Base-by-base conservation (phyloP, 768 basidiomycete genomes). In the Amanita rimosa region DNA sequence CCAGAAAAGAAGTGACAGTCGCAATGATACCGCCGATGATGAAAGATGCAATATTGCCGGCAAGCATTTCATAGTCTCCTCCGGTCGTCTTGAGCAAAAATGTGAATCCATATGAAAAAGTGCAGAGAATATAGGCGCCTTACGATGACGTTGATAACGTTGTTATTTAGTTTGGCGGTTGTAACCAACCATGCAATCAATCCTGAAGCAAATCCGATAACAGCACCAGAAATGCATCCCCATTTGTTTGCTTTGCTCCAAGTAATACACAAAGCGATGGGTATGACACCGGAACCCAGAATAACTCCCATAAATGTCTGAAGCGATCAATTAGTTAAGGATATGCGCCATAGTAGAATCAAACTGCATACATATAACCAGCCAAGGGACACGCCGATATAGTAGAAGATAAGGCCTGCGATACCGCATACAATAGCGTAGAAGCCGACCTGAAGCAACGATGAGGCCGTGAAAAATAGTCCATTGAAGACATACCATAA, bases 341-440 rank as follows among this genome's bases (percentile, higher is more conserved):
- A 7, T 42, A 26, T 38, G 43, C 43, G 46, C 33, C 8, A 40
- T 4, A 36, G 22, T n/a, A 31, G 13, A 22, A 16, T n/a, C 31
- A 24, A 24, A 22, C 38, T 2, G 72, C 83, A 44, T 54, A 88
- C 84, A 55, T 93, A 93, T 48, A 94, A 80, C 88, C 90, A 94
- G 17, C 91, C 91, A 85, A 94, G 85, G 21, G 85, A 88, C 22
- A 94, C 81, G 6, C 91, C 91, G 54, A 93, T 90, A 61, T 85
- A 92, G 65, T 70, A 89, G 71, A 95, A 95, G 45, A 90, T 83
- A 26, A 85, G 62, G 0, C 90, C 90, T 0, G 85, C 81, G n/a
- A 91, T 56, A 17, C 81, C 90, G 75, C 90, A 91, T 31, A 86
- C 70, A 35, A 91, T 55, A 0, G 84, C 86, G 57, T 84, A 89